Percentiles rank a stretch among this genome's conserved stretches.
phyloP scores from a whole-genome alignment of 2,329 filamentous ascomycete genomes.

The Ciborinia camelliae region DNA sequence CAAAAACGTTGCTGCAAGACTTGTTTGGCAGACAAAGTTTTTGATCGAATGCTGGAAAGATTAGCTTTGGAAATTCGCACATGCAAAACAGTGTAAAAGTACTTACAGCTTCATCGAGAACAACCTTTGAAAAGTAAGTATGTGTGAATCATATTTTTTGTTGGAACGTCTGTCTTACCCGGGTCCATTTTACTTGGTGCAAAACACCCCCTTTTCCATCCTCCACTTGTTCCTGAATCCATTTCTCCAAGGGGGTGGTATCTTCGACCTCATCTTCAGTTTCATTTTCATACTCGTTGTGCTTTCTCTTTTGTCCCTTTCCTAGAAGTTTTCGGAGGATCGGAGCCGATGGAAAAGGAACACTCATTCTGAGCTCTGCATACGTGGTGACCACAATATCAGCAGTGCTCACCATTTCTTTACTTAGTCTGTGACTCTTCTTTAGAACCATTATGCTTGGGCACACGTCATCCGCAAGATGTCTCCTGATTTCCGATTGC shows the following conservation, averaged over 20 bases:
- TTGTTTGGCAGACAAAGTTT: not conserved
- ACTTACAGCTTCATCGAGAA: constrained; percentile 12
- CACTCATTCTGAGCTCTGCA: not conserved
- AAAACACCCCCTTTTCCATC: not conserved
- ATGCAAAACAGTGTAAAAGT: not conserved
- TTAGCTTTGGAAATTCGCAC: not conserved
- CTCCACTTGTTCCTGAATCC: no score
- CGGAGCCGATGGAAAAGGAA: constrained; percentile 1
- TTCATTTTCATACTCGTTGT: no score
- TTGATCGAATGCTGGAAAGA: not conserved
- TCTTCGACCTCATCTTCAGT: no score
- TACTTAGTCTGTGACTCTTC: no score
- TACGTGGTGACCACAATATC: constrained; percentile 7
- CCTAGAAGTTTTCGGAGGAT: no score
- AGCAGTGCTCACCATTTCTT: no score
- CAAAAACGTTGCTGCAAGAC: constrained; percentile 2
- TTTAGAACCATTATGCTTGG: no score
- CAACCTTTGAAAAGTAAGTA: not conserved
- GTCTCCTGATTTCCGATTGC: not conserved
- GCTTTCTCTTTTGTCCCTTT: no score
- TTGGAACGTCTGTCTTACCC: not conserved
- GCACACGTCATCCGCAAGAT: not conserved
- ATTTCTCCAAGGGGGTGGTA: no score
- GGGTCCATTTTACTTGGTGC: not conserved
- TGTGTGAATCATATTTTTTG: not conserved